Conservation (phyloP, 208 protist genomes). For the Acanthamoeba lenticulata region DNA sequence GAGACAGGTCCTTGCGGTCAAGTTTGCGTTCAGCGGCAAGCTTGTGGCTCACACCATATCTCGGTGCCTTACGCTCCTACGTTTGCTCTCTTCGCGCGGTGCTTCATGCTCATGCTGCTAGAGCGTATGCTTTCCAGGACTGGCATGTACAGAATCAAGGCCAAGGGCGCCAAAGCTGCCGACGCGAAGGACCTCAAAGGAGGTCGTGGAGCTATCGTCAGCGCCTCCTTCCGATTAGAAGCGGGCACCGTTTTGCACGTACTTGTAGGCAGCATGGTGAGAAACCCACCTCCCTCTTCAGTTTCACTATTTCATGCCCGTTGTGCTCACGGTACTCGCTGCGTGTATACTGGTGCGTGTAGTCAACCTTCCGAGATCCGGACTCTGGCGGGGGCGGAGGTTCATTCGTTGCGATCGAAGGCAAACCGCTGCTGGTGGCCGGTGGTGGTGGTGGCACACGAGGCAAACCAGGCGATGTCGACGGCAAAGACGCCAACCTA, state of each 20-base stretch:
- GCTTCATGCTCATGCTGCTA: no score
- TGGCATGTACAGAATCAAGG: not conserved
- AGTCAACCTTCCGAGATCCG: not conserved
- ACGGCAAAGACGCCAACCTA: not conserved
- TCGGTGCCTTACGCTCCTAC: not conserved
- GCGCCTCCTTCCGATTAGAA: not conserved
- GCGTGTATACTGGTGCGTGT: not conserved
- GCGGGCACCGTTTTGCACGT: not conserved
- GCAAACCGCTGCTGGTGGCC: not conserved
- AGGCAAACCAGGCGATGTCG: not conserved
- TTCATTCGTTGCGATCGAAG: not conserved
- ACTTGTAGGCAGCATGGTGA: not conserved
- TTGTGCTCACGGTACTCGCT: no score
- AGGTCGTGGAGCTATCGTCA: not conserved
- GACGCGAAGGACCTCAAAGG: not conserved
- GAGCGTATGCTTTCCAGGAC: not conserved
- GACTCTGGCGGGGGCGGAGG: not conserved
- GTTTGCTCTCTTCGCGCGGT: not conserved
- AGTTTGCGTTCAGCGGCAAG: not conserved
- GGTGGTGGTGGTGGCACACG: not conserved
- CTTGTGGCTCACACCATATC: not conserved
- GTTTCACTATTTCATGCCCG: no score
- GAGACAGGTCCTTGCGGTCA: not conserved
- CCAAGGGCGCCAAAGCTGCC: not conserved
- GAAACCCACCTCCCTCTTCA: no score